phyloP scores from a whole-genome alignment of 441 rosid genomes.

The Viola pubescens region DNA sequence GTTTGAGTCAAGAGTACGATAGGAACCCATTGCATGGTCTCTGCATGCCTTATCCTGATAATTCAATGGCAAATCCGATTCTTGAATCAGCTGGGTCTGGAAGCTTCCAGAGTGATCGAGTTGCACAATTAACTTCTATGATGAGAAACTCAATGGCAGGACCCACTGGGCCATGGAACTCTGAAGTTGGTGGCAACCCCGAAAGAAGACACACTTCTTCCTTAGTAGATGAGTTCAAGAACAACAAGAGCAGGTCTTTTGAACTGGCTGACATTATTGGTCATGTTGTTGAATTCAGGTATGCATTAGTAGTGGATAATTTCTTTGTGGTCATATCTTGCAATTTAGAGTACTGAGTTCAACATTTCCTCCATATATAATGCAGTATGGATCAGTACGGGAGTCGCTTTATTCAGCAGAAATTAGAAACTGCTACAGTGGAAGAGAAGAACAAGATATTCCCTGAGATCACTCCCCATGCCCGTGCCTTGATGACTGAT shows the following conservation, averaged over 20 bases:
- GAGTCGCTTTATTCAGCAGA: slow-evolving; percentile 95
- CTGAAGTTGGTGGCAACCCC: slow-evolving; percentile 37
- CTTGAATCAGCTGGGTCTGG: slow-evolving; percentile 50
- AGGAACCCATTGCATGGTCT: slow-evolving; percentile 50
- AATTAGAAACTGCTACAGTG: slow-evolving; percentile 62
- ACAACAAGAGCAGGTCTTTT: slow-evolving; percentile 59
- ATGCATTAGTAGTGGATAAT: slow-evolving; percentile 3
- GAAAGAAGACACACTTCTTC: slow-evolving; percentile 48
- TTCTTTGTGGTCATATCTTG: slow-evolving; percentile 12
- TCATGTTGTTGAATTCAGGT: slow-evolving; percentile 90
- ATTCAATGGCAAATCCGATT: slow-evolving; percentile 37
- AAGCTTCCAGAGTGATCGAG: slow-evolving; percentile 47
- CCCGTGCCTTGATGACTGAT: slow-evolving; percentile 85
- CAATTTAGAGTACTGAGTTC: slow-evolving; percentile 7
- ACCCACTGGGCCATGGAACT: slow-evolving; percentile 43
- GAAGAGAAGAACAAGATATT: slow-evolving; percentile 78
- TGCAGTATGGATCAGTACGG: slow-evolving; percentile 91
- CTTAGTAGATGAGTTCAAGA: slow-evolving; percentile 76
- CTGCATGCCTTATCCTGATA: slow-evolving; percentile 39
- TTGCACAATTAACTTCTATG: slow-evolving; percentile 44
- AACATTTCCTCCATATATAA: slow-evolving; percentile 11
- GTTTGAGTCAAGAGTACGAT: slow-evolving; percentile 38
- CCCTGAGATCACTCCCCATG: slow-evolving; percentile 69
- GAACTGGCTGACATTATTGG: slow-evolving; percentile 65
- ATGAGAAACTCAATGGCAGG: slow-evolving; percentile 52